Base-by-base conservation (phyloP, 129 eudicot genomes). In the Lonicera japonica region DNA sequence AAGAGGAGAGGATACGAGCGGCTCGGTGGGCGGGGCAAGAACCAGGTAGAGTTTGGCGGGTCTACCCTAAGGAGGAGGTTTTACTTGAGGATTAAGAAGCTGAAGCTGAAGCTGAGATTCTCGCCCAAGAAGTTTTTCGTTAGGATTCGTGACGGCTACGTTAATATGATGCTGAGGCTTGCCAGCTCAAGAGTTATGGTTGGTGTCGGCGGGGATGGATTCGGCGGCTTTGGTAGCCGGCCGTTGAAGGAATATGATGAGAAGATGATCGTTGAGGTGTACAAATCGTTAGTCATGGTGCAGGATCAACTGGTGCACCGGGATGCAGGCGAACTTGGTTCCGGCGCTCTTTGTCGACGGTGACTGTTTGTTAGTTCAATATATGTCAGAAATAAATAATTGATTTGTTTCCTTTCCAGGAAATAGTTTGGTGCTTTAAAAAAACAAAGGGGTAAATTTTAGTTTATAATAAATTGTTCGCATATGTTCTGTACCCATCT, bases 181-280 rank as follows among this genome's bases (percentile, higher is more conserved):
- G 89, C 87, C 13, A 73, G 60, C 39, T 18, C 83, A 7, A 46
- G 67, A 19, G 67, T 51, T 36, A 53, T 64, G 16, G 82, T 77
- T 16, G 63, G 20, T 21, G 86, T 60, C 16, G 34, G 56, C 40
- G 81, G 71, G 1, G 57, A 24, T 21, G 83, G 76, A 36, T 51
- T 45, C n/a, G 17, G 66, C 23, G 66, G 75, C 36, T 71, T 82
- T 24, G 80, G 89, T 11, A 15, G 61, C 75, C 63, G 80, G 50
- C 71, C 81, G 41, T 13, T 77, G 9, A 90, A 86, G 80, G 94
- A 90, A 70, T 84, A 90, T 34, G 97, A 86, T n/a, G 90, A 90
- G 79, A 77, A 77, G 80, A 69, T 79, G 72, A 65, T 90, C 3
- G 74, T 81, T 17, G 79, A 90, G 83, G 77, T 86, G 80, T 90